Evolutionary conservation across 768 basidiomycete genomes (phyloP).

Genomic region (Paxillus rubicundulus): DNA sequence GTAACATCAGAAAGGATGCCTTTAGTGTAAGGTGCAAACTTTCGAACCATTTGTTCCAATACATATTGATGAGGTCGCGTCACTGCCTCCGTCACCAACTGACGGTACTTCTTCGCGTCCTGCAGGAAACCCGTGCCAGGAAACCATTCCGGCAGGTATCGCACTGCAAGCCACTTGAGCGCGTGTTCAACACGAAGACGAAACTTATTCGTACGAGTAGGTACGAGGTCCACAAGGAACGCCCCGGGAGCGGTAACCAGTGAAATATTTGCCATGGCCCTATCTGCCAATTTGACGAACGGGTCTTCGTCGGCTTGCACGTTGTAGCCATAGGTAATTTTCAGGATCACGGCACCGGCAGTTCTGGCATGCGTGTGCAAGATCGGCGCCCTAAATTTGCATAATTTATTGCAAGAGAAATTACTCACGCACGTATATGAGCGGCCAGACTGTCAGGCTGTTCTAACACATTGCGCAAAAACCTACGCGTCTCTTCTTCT

Average conservation of each 20-base stretch:
- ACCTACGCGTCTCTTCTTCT: slow-evolving; percentile 19
- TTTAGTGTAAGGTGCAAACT: neutral
- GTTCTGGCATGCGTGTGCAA: slow-evolving; percentile 2
- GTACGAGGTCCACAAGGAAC: slow-evolving; percentile 23
- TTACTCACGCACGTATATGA: slow-evolving; percentile 25
- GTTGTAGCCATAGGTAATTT: slow-evolving; percentile 41
- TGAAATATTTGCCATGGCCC: slow-evolving; percentile 17
- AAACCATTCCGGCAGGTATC: slow-evolving; percentile 34
- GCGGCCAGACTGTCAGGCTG: slow-evolving; percentile 12
- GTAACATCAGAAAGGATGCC: neutral
- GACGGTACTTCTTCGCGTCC: slow-evolving; percentile 25
- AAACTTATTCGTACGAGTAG: slow-evolving; percentile 11
- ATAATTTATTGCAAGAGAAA: neutral
- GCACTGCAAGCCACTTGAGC: slow-evolving; percentile 18
- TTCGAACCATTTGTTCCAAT: slow-evolving; percentile 44
- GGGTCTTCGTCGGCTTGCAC: slow-evolving; percentile 36
- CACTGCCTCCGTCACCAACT: slow-evolving; percentile 36
- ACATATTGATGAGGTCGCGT: slow-evolving; percentile 45
- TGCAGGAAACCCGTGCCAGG: slow-evolving; percentile 36
- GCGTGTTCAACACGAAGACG: neutral
- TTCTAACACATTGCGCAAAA: slow-evolving; percentile 17
- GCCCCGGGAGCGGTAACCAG: slow-evolving; percentile 4
- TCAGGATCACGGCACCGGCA: slow-evolving; percentile 32
- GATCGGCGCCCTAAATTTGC: no score
- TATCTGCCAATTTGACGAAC: slow-evolving; percentile 31